Base-by-base conservation (phyloP, 805 yeast genomes). In the Yarrowia yakushimensis region DNA sequence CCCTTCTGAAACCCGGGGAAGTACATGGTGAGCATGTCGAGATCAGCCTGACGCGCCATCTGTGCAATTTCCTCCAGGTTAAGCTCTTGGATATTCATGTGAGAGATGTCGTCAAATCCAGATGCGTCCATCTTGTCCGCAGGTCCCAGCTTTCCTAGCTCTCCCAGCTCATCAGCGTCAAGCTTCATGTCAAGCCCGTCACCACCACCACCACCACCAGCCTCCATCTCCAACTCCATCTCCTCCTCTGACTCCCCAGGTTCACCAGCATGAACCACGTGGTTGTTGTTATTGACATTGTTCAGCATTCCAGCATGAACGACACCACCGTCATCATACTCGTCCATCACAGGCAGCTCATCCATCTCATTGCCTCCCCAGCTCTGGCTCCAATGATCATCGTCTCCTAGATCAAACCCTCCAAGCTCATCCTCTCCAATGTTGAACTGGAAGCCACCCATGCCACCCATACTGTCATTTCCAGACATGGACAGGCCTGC, bases 1-100 rank as follows among this genome's bases (percentile, higher is more conserved):
- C 83, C 79, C 22, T 76, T 77, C 62, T 79, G 76, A 72, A 85
- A 90, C 1, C 81, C 76, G 0, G 96, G 96, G 69, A 80, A 88
- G 68, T 83, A 83, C 42, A 67, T 64, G 43, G 66, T 60, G 18
- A 76, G 68, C 43, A 67, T 52, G 23, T 64, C 65, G 30, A 65
- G 64, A 61, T 70, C 71, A 11, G 70, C 65, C 28, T 67, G 61
- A 12, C 59, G 59, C 13, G 59, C 42, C 59, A 50, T 50, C 25
- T 50, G 59, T 3, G 59, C 59, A 11, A 50, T 23, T 9, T 50
- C 59, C 20, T 50, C 59, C 43, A 50, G 23, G 25, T 50, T 50
- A 34, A 50, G 59, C 31, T 50, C 43, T 25, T 50, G 59, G 20
- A 50, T 25, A 43, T 50, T 50, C 59, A 50, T 50, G 33, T 50